phyloP scores from a whole-genome alignment of 225 moss, liverwort and hornwort species.

The Antitrichia curtipendula region DNA sequence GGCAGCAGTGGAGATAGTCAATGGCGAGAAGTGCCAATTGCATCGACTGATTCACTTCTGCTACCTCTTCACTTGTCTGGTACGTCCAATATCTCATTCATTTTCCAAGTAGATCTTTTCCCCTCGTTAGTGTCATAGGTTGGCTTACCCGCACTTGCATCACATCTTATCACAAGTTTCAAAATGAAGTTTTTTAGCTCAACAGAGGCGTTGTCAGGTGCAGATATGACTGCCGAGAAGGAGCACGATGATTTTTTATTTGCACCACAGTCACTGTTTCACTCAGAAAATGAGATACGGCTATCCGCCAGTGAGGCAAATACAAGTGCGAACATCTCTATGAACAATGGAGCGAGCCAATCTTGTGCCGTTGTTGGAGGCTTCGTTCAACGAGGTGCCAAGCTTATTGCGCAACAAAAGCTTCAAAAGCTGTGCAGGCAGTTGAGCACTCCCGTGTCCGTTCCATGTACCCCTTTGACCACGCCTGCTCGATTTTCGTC shows the following conservation, averaged over 20 bases:
- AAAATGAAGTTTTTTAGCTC: background rate
- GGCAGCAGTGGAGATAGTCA: conserved; percentile 28
- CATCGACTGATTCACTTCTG: conserved; percentile 46
- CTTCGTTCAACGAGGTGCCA: conserved; percentile 40
- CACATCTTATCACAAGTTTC: background rate
- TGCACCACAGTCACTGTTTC: conserved; percentile 20
- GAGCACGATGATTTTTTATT: conserved; percentile 26
- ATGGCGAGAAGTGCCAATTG: conserved; percentile 84
- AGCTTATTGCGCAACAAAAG: conserved; percentile 18
- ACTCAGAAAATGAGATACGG: background rate
- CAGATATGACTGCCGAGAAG: conserved; percentile 26
- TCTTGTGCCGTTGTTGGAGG: conserved; percentile 35
- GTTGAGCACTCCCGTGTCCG: conserved; percentile 24
- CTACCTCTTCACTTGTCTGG: conserved; percentile 40
- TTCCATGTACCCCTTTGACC: conserved; percentile 25
- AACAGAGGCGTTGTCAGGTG: conserved; percentile 2
- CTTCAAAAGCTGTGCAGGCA: conserved; percentile 42
- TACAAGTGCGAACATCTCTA: background rate
- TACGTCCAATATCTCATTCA: background rate
- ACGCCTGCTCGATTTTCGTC: conserved; percentile 22
- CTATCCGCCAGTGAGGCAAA: background rate
- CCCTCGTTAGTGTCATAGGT: background rate
- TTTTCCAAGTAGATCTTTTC: background rate
- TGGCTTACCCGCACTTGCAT: background rate
- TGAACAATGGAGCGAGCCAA: conserved; percentile 7